These are phyloP conservation scores for Mortierella sp. DNA, from an alignment of 371 early-diverging fungal genomes.

Conservation along the genomic window DNA sequence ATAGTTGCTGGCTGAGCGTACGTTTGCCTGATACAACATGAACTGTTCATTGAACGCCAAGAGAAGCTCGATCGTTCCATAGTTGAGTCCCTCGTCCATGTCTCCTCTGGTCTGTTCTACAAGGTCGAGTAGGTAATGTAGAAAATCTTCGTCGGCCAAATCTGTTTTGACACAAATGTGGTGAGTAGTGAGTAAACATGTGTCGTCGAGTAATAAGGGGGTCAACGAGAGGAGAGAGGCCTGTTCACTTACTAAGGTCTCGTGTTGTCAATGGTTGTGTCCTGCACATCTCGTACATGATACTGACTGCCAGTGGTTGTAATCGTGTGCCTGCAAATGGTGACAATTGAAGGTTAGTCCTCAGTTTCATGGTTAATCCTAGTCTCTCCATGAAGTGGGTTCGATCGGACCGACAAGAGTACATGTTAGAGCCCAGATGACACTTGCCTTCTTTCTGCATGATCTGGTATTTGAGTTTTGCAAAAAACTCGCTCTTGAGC, in stretches of 20 bases:
- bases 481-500: slow-evolving; percentile 61
- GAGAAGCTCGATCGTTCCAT: slow-evolving; percentile 74
- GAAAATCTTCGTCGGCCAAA: slow-evolving; percentile 56
- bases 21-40: slow-evolving; percentile 60
- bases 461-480: slow-evolving; percentile 63
- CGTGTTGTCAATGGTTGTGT: slow-evolving; percentile 68
- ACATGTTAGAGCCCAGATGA: not conserved
- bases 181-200: not conserved
- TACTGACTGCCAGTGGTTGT: slow-evolving; percentile 65
- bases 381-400: too few relatives aligned
- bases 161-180: slow-evolving; percentile 37
- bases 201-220: too few relatives aligned
- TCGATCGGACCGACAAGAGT: too few relatives aligned
- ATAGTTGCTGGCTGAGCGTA: slow-evolving; percentile 29
- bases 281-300: slow-evolving; percentile 81
- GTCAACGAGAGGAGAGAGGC: too few relatives aligned
- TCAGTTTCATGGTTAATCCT: too few relatives aligned
- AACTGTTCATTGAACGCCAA: slow-evolving; percentile 79
- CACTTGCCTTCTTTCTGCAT: slow-evolving; percentile 52
- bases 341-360: too few relatives aligned
- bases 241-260: slow-evolving; percentile 75
- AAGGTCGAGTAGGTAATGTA: slow-evolving; percentile 70
- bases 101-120: slow-evolving; percentile 77
- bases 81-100: slow-evolving; percentile 78
- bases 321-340: slow-evolving; percentile 29